Evolutionary conservation across 2,329 filamentous ascomycete species (phyloP), one percentile per base, ranked within the genome.

Genomic region (Aspergillus carbonarius): DNA sequence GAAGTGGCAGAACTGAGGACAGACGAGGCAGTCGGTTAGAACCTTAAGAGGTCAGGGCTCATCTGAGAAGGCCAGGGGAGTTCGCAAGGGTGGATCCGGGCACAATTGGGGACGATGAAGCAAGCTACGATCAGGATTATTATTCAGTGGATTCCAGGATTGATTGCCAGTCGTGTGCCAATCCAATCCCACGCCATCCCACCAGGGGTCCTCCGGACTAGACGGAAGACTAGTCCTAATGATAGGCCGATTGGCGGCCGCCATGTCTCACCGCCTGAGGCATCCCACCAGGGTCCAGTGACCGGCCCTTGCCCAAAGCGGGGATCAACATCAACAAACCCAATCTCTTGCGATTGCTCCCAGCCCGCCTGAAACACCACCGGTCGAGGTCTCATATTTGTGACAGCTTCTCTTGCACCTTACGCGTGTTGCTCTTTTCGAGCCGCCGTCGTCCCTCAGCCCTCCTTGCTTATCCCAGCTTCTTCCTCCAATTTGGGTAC

Each of bases 281-380:
- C 44, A 32, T 6, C 12, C 12, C 1, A 48, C 25, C 23, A 48
- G 18, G 51, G 27, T 54, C 51, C 51, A 54, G 37, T 54, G 51
- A 54, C 25, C 39, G 23, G 25, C 27, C 25, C 51, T 54, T 54
- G 44, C 51, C 51, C 39, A 15, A 42, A 44, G 51, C 51, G 51
- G 51, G 37, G 51, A 44, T 40, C 51, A 54, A 44, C 51, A 54
- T 42, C 51, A 54, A 54, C 37, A 42, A 54, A 44, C 37, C 37
- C 30, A 20, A 13, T 5, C 39, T 15, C 17, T 30, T 18, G 35
- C 50, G 40, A 30, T 30, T 20, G 12, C 12, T 32, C 7, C 7
- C 44, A 48, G 18, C n/a, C 44, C 8, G 10, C 46, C 37, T 57
- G 47, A 46, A 57, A 57, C 17, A 25, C 27, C 25, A 23, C 46